Conservation (phyloP, 2,329 filamentous ascomycete species). For the Fusarium begoniae region DNA sequence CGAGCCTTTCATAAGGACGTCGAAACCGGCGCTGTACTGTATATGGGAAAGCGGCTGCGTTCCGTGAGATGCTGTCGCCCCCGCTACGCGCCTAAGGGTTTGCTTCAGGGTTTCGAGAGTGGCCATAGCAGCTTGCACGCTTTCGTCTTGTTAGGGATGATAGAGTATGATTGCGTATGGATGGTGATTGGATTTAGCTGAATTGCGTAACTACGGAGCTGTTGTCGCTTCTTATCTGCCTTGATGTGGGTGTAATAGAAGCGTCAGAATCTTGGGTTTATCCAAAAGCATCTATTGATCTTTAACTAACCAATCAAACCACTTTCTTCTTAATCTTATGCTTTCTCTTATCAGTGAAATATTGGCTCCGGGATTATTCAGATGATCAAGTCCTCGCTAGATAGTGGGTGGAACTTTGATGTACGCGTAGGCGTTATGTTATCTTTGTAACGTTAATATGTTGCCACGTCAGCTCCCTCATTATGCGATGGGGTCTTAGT, state of each 20-base stretch:
- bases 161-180: not conserved
- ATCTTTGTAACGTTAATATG: not conserved
- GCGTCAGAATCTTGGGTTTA: not conserved
- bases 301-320: not conserved
- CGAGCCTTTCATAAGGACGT: not conserved
- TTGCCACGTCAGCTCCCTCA: not conserved
- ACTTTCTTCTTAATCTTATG: not conserved
- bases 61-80: not conserved
- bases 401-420: not conserved
- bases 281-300: not conserved
- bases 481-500: not conserved
- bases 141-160: not conserved
- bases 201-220: not conserved
- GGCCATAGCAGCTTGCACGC: not conserved
- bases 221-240: not conserved
- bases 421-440: not conserved
- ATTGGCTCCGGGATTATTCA: not conserved
- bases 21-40: not conserved
- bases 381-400: not conserved
- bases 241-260: not conserved
- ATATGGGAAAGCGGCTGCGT: not conserved
- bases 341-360: not conserved
- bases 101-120: not conserved
- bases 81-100: not conserved
- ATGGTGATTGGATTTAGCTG: not conserved